phyloP scores from a whole-genome alignment of 148 eudicot species.

The Cornus florida region DNA sequence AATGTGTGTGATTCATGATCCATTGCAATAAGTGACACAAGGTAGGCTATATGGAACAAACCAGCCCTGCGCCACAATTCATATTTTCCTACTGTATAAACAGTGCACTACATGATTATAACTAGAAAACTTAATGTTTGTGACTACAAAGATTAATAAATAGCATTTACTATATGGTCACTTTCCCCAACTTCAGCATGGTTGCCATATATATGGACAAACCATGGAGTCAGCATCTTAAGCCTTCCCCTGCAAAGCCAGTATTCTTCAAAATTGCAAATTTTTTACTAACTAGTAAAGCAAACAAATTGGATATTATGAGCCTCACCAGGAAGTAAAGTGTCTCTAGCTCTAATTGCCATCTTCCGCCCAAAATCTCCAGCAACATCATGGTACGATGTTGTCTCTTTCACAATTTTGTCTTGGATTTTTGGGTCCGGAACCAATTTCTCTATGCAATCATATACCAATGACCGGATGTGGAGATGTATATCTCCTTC shows the following conservation, averaged over 20 bases:
- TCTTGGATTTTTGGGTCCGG: slow-evolving; percentile 76
- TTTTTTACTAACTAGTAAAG: background rate
- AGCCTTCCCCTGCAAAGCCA: background rate
- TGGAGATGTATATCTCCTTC: slow-evolving; percentile 60
- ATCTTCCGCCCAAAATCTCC: slow-evolving; percentile 92
- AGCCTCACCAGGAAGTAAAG: slow-evolving; percentile 67
- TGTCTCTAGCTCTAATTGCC: slow-evolving; percentile 81
- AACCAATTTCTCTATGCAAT: slow-evolving; percentile 81
- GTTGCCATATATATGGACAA: background rate
- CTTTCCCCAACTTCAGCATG: background rate
- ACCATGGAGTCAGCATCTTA: background rate
- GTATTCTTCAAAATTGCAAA: background rate
- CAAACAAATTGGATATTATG: background rate
- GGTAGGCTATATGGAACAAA: background rate
- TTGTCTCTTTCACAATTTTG: slow-evolving; percentile 74
- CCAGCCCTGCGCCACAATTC: background rate
- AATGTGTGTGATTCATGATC: background rate
- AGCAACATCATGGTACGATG: slow-evolving; percentile 57
- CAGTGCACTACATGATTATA: background rate
- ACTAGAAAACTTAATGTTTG: background rate
- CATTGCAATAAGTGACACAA: background rate
- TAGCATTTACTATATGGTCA: background rate
- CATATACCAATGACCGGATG: slow-evolving; percentile 66
- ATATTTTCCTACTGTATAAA: background rate
- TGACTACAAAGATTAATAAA: background rate